A percentile compares a stretch with the other conserved stretches of the same genome.
Evolutionary conservation across 2,329 filamentous ascomycete genomes (phyloP).

Genomic region (Ophiocordyceps camponoti-floridani): DNA sequence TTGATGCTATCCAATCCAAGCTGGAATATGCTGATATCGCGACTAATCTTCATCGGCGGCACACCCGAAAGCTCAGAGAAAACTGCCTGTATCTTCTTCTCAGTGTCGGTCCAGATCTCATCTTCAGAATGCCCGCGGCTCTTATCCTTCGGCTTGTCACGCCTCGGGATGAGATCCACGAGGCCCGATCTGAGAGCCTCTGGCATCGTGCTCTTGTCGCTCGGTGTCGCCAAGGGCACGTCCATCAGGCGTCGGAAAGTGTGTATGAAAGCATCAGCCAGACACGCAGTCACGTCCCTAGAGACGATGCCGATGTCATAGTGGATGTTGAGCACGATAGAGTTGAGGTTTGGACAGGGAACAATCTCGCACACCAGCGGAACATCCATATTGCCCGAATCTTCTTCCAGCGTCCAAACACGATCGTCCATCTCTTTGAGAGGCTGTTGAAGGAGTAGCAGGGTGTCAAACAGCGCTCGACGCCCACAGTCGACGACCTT

Average conservation of each 20-base stretch:
- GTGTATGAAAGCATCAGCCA: slow-evolving; percentile 14
- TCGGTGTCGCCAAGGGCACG: slow-evolving; percentile 10
- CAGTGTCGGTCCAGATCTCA: slow-evolving; percentile 28
- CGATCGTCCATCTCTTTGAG: slow-evolving; percentile 32
- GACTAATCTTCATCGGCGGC: slow-evolving; percentile 29
- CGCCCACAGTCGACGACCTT: slow-evolving; percentile 21
- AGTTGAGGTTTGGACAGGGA: slow-evolving; percentile 33
- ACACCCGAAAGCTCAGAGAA: slow-evolving; percentile 40
- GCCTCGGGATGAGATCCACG: slow-evolving; percentile 5
- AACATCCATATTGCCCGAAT: slow-evolving; percentile 50
- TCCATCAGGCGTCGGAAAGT: slow-evolving; percentile 9
- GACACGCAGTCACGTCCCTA: slow-evolving; percentile 8
- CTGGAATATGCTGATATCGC: slow-evolving; percentile 59
- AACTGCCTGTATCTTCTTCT: slow-evolving; percentile 33
- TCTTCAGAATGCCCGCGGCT: slow-evolving; percentile 4
- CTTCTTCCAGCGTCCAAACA: slow-evolving; percentile 38
- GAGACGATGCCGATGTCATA: slow-evolving; percentile 29
- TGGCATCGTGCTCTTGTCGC: slow-evolving; percentile 8
- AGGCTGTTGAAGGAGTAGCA: slow-evolving; percentile 61
- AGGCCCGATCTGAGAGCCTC: slow-evolving; percentile 5
- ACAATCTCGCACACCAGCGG: slow-evolving; percentile 62
- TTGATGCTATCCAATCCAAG: slow-evolving; percentile 89
- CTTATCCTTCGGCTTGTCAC: slow-evolving; percentile 5
- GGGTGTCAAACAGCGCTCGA: slow-evolving; percentile 54
- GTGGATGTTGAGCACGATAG: slow-evolving; percentile 42